Percentiles rank a stretch among this genome's conserved stretches.
phyloP scores from a whole-genome alignment of 139 green algal genomes.

The Monoraphidium neglectum region DNA sequence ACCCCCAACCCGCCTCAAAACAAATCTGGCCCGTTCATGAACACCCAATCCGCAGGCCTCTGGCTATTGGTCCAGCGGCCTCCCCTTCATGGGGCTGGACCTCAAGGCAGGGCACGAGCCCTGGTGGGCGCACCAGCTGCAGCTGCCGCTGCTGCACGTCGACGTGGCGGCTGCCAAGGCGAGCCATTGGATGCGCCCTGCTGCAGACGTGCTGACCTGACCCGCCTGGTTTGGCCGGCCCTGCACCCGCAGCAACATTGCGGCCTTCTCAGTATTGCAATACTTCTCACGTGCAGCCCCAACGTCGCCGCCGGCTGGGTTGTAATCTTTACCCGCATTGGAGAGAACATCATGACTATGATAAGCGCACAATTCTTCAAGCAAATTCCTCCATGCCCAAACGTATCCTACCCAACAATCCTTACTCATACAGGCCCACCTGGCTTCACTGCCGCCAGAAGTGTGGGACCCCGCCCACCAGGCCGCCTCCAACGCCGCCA shows the following conservation, averaged over 20 bases:
- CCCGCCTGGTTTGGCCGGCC: too few relatives aligned
- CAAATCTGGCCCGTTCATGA: too few relatives aligned
- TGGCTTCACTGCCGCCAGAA: not conserved
- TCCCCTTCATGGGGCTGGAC: conserved; percentile 42
- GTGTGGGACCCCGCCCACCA: conserved; percentile 40
- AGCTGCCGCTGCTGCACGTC: conserved; percentile 23
- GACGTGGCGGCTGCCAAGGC: conserved; percentile 2
- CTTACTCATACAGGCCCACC: conserved; percentile 15
- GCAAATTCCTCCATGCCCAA: too few relatives aligned
- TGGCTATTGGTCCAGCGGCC: conserved; percentile 48
- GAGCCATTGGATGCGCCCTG: not conserved
- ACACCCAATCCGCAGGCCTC: conserved; percentile 7
- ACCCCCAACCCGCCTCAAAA: too few relatives aligned
- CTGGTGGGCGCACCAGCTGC: conserved; percentile 1
- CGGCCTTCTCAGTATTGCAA: too few relatives aligned
- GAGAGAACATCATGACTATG: too few relatives aligned
- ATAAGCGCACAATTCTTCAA: too few relatives aligned
- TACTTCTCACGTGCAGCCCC: too few relatives aligned
- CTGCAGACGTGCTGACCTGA: conserved; percentile 8
- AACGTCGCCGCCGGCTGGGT: too few relatives aligned
- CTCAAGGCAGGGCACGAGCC: conserved; percentile 4
- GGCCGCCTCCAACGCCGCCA: conserved; percentile 43
- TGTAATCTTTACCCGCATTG: too few relatives aligned
- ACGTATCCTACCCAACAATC: too few relatives aligned
- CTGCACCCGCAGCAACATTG: too few relatives aligned